Percentiles rank a stretch among this genome's conserved stretches.
Conservation (phyloP, 176 grass and related monocot species). For the Carex littledalei region DNA sequence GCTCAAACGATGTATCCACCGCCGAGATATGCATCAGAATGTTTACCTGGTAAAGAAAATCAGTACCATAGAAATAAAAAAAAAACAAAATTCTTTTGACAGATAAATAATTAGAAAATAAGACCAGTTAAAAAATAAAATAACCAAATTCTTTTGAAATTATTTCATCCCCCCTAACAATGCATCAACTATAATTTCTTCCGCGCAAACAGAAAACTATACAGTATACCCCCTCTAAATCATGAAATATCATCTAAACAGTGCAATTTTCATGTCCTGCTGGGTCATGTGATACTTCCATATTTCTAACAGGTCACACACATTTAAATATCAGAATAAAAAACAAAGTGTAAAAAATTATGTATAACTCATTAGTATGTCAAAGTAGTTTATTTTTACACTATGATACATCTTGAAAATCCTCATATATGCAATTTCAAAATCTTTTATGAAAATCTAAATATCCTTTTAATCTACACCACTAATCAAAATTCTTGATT, state of each 20-base stretch:
- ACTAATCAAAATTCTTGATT: no score
- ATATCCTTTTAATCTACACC: no score
- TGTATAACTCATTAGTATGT: no score
- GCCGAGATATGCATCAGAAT: constrained; percentile 59
- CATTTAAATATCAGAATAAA: no score
- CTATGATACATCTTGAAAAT: no score
- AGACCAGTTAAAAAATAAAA: neutral
- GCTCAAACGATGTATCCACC: neutral
- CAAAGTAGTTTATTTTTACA: no score
- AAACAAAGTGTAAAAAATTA: no score
- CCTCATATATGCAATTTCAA: no score
- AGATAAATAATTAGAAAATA: neutral
- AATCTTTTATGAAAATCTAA: no score
- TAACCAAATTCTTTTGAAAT: neutral
- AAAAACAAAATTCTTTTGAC: neutral
- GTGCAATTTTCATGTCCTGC: neutral
- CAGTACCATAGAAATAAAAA: neutral
- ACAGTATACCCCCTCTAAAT: neutral
- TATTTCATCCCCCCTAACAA: neutral
- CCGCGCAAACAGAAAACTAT: neutral
- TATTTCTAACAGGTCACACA: neutral
- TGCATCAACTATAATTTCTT: neutral
- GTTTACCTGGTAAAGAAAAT: constrained; percentile 54
- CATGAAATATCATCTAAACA: neutral
- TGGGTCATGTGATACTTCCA: neutral